phyloP scores from a whole-genome alignment of 257 asterid genomes.

The Gentiana dahurica region DNA sequence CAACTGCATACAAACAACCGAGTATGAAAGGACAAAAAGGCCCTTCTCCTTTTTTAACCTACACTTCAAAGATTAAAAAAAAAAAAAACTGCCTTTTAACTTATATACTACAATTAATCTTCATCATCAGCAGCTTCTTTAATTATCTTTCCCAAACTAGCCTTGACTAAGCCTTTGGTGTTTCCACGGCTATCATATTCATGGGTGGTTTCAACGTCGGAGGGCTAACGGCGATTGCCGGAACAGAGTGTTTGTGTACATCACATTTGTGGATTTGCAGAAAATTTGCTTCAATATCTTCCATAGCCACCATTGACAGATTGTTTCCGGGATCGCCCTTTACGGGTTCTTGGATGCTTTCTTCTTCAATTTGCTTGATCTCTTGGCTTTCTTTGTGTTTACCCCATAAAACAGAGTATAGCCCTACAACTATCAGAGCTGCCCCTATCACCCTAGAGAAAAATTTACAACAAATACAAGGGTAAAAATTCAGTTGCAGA shows the following conservation, averaged over 20 bases:
- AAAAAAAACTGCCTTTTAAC: no score
- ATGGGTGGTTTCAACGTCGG: conserved; percentile 49
- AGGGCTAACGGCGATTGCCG: conserved; percentile 30
- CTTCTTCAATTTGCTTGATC: conserved; percentile 18
- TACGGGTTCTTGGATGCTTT: conserved; percentile 31
- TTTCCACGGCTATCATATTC: conserved; percentile 31
- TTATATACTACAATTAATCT: no score
- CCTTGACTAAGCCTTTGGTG: conserved; percentile 26
- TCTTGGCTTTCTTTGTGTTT: conserved; percentile 45
- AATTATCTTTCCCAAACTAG: background rate
- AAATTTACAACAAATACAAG: no score
- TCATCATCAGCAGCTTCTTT: no score
- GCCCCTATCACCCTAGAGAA: conserved; percentile 41
- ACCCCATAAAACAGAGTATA: conserved; percentile 50
- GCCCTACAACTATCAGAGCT: conserved; percentile 34
- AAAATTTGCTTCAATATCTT: conserved; percentile 53
- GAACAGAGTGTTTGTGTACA: conserved; percentile 14
- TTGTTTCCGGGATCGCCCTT: conserved; percentile 21
- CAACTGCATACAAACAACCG: background rate
- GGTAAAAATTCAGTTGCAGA: background rate
- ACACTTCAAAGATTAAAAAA: background rate
- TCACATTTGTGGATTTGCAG: conserved; percentile 21
- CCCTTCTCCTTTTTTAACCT: conserved; percentile 9
- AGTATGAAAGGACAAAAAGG: conserved; percentile 20
- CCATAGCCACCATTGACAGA: conserved; percentile 14